Percentiles rank a stretch among this genome's conserved stretches.
Conservation (phyloP, 176 grass and related monocot genomes). For the Triticum monococcum region DNA sequence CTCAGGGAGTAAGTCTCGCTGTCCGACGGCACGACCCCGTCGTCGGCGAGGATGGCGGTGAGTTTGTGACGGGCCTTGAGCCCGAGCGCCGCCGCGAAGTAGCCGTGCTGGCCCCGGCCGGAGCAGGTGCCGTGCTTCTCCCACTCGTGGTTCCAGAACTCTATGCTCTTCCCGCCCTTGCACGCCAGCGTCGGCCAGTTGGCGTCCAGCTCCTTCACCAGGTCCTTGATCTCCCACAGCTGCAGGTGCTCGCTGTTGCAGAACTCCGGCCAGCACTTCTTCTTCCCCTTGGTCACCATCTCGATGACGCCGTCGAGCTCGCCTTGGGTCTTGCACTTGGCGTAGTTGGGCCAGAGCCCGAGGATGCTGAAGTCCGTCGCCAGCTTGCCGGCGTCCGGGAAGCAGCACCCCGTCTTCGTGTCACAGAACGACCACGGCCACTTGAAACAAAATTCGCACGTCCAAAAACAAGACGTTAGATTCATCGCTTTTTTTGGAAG, state of each 20-base stretch:
- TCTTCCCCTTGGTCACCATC: not conserved
- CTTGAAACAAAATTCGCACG: not conserved
- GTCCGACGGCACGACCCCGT: constrained; percentile 53
- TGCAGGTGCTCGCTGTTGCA: constrained; percentile 22
- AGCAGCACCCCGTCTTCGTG: constrained; percentile 52
- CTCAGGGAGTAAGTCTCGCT: constrained; percentile 28
- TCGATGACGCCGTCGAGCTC: not conserved
- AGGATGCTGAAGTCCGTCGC: constrained; percentile 70
- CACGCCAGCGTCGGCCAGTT: constrained; percentile 74
- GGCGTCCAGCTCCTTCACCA: constrained; percentile 29
- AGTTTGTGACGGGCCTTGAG: constrained; percentile 49
- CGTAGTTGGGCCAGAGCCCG: constrained; percentile 81
- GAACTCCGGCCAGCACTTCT: constrained; percentile 45
- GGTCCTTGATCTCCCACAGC: constrained; percentile 41
- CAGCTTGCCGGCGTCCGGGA: constrained; percentile 56
- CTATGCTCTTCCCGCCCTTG: constrained; percentile 33
- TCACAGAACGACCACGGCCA: constrained; percentile 82
- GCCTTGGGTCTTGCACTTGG: constrained; percentile 25
- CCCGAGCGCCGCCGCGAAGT: constrained; percentile 49
- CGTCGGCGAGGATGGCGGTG: constrained; percentile 36
- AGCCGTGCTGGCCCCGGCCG: constrained; percentile 51
- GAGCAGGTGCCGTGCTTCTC: constrained; percentile 81
- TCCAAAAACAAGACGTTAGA: not conserved
- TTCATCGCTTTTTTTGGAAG: not conserved
- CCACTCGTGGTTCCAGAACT: constrained; percentile 87